Percentiles rank a stretch among this genome's conserved stretches.
Conservation (phyloP, 192 early-diverging fungal species). For the Umbelopsis sp. region DNA sequence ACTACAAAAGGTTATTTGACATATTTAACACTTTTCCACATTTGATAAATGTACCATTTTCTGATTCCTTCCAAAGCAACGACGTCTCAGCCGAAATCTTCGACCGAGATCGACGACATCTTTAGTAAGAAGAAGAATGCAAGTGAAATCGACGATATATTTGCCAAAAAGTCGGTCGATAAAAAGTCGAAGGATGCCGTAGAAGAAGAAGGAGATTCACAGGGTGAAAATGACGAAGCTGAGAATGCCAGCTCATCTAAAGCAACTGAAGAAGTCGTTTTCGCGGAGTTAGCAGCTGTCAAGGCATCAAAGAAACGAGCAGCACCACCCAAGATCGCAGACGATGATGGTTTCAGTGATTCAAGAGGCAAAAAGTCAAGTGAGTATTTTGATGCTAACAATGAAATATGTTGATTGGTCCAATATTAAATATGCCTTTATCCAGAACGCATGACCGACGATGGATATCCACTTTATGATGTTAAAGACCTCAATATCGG, state of each 20-base stretch:
- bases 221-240: neutral
- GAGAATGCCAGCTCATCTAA: neutral
- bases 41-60: neutral
- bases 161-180: neutral
- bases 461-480: slow-evolving; percentile 40
- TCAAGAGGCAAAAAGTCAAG: slow-evolving; percentile 39
- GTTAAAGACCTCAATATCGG: slow-evolving; percentile 38
- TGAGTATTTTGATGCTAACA: neutral
- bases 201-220: neutral
- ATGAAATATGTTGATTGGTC: neutral
- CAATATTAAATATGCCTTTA: neutral
- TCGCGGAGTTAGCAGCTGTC: slow-evolving; percentile 34
- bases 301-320: slow-evolving; percentile 25
- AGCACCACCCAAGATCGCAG: slow-evolving; percentile 6
- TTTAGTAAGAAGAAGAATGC: slow-evolving; percentile 23
- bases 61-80: neutral
- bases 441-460: slow-evolving; percentile 38
- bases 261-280: neutral
- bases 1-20: neutral
- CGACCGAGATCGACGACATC: slow-evolving; percentile 28
- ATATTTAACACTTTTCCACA: neutral
- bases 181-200: neutral
- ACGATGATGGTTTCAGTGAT: slow-evolving; percentile 39
- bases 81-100: neutral
- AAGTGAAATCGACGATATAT: slow-evolving; percentile 26